Conservation (phyloP, 2,329 filamentous ascomycete genomes). For the Pezizomycotina sp. region DNA sequence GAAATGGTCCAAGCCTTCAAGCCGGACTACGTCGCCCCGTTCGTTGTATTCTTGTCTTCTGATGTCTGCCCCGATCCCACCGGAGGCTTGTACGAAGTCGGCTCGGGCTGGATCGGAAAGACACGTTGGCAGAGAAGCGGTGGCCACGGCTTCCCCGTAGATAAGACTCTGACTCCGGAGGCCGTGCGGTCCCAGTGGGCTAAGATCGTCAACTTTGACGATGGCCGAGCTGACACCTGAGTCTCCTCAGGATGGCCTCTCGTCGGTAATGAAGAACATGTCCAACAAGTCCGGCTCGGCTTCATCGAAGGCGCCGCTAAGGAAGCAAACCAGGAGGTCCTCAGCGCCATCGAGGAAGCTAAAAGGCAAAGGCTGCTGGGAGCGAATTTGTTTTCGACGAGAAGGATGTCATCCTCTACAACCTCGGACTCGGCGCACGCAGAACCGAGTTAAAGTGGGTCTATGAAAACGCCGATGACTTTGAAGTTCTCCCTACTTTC, state of each 20-base stretch:
- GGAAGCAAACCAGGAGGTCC: constrained; percentile 43
- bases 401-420: constrained; percentile 84
- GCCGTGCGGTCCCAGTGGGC: constrained; percentile 60
- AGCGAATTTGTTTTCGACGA: constrained; percentile 73
- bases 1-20: constrained; percentile 98
- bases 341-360: constrained; percentile 59
- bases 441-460: constrained; percentile 72
- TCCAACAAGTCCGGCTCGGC: constrained; percentile 47
- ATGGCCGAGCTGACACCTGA: constrained; percentile 71
- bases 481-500: constrained; percentile 88
- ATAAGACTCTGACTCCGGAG: constrained; percentile 70
- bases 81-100: constrained; percentile 82
- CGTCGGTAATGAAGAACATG: constrained; percentile 73
- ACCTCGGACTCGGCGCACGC: constrained; percentile 84
- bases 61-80: constrained; percentile 79
- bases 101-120: constrained; percentile 78
- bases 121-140: constrained; percentile 91
- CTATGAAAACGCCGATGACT: constrained; percentile 79
- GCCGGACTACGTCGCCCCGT: constrained; percentile 90
- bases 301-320: constrained; percentile 34
- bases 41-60: constrained; percentile 71
- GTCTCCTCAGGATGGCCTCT: constrained; percentile 57
- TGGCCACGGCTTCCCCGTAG: constrained; percentile 79
- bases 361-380: constrained; percentile 53
- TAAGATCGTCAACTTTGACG: constrained; percentile 71